Evolutionary conservation across 257 asterid species (phyloP), one percentile per base, ranked within the genome.

Genomic region (Ilex asprella): DNA sequence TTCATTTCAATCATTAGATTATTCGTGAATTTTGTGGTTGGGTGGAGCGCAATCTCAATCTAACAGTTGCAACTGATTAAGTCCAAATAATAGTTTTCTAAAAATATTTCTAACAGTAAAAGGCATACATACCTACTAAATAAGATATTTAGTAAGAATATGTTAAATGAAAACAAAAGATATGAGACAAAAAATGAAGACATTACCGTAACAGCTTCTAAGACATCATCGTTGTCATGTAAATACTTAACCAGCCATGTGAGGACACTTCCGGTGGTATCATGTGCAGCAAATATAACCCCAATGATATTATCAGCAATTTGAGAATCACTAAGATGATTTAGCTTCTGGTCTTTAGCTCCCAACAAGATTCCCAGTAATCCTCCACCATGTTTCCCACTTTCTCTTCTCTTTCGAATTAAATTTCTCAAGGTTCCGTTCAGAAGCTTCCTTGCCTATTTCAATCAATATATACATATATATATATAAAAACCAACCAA

Each of bases 261-360:
- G 10, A 86, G 77, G 56, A 75, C 84, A 27, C 80, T 84, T 9
- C 91, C 95, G 0, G 95, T 86, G 2, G 95, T 86, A 56, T 86
- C 95, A 43, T 84, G 91, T 55, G 95, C 95, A 2, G 95, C 95
- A 31, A 86, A 86, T 58, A 86, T 83, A 0, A 86, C 85, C 63
- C 88, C 91, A 0, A 86, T 86, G 16, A 86, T 82, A 51, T 84
- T 87, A 58, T 87, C 95, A 0, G 82, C 81, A 15, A 87, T 85
- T 61, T 87, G 90, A 27, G 79, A 63, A 67, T 87, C 93, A 52
- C 76, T 81, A 2, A 87, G 60, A 56, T 21, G 15, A 16, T 62
- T 12, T n/a, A 39, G 16, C 58, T 65, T 65, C 39, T 70, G 52
- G 47, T 70, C 69, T 62, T 81, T 73, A 1, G 74, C 82, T 59